Conservation (phyloP, 495 filamentous ascomycete species). For the Talaromyces wortmannii region DNA sequence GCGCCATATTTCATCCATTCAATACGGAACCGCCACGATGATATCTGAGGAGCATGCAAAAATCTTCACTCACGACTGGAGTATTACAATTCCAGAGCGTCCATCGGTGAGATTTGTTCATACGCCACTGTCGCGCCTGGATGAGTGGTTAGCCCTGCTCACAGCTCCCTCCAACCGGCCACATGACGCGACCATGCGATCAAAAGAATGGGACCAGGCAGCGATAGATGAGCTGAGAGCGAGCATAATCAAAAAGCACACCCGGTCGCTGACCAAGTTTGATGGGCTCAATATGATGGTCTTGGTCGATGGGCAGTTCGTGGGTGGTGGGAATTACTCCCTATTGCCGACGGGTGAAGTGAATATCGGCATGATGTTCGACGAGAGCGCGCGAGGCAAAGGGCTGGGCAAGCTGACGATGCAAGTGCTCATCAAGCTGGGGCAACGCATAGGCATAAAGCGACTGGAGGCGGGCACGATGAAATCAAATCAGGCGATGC, state of each 20-base stretch:
- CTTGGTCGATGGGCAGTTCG: not conserved
- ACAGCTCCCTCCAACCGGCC: not conserved
- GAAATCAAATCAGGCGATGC: not conserved
- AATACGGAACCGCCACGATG: not conserved
- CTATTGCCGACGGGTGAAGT: not conserved
- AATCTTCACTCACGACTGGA: not conserved
- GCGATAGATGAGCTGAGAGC: not conserved
- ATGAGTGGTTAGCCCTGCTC: not conserved
- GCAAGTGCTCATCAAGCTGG: not conserved
- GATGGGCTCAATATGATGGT: not conserved
- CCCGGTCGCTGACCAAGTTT: not conserved
- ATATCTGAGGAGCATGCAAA: not conserved
- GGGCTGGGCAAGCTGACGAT: not conserved
- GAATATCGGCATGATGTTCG: not conserved
- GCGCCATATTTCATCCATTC: not conserved
- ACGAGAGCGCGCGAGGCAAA: not conserved
- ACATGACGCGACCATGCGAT: not conserved
- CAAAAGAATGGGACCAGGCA: not conserved
- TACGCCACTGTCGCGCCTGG: not conserved
- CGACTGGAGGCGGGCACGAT: not conserved
- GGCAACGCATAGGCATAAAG: not conserved
- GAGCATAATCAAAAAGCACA: not conserved
- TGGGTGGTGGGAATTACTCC: not conserved
- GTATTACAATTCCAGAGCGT: not conserved
- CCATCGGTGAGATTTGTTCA: not conserved